These are phyloP conservation scores for Saccharomycopsis fibuligera DNA, from an alignment of 805 yeast species.

Conservation along the genomic window DNA sequence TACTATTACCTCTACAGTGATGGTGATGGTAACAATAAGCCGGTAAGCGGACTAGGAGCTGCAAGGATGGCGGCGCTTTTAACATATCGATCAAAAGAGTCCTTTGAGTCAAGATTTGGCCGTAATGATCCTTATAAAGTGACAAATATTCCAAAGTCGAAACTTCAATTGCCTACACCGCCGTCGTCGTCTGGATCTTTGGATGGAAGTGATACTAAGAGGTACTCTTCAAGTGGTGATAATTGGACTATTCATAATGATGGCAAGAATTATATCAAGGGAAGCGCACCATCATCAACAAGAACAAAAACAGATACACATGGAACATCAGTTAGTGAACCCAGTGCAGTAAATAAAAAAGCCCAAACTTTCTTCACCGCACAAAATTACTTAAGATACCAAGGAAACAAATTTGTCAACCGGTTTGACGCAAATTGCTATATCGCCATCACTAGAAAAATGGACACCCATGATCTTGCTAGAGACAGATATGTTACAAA, in stretches of 20 bases:
- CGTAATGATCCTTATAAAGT: conserved; percentile 55
- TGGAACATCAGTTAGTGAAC: conserved; percentile 28
- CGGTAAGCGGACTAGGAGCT: not conserved
- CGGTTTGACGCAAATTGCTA: conserved; percentile 97
- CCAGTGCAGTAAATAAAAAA: conserved; percentile 27
- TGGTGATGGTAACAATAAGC: conserved; percentile 23
- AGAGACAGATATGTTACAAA: conserved; percentile 65
- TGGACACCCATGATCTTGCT: conserved; percentile 92
- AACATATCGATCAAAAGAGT: conserved; percentile 86
- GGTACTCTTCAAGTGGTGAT: conserved; percentile 56
- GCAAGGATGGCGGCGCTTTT: conserved; percentile 55
- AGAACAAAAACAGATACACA: not conserved
- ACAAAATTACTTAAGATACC: conserved; percentile 89
- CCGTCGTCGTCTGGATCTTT: conserved; percentile 35
- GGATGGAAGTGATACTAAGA: no score
- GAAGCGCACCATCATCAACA: not conserved
- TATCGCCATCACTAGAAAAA: conserved; percentile 84
- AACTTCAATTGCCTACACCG: not conserved
- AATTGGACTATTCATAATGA: conserved; percentile 86
- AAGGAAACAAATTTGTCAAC: conserved; percentile 81
- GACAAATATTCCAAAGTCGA: conserved; percentile 20
- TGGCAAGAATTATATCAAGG: conserved; percentile 28
- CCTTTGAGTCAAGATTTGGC: conserved; percentile 90
- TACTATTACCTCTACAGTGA: conserved; percentile 47
- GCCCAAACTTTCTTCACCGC: conserved; percentile 77